A percentile compares a stretch with the other conserved stretches of the same genome.
phyloP scores from a whole-genome alignment of 139 green algal species.

The Coccomyxa sp. region DNA sequence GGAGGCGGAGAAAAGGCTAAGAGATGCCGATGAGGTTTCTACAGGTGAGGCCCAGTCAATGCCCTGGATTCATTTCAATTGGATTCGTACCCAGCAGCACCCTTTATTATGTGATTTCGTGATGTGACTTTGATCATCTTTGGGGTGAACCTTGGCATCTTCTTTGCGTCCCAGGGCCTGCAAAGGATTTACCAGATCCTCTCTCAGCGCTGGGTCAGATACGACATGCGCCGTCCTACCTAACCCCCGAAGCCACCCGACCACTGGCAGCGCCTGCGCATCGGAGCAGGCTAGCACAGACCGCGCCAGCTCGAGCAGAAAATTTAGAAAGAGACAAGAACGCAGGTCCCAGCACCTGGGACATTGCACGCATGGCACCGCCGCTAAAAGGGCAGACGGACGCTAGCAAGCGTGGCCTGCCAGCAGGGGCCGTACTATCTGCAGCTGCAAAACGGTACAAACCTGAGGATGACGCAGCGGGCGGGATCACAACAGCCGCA shows the following conservation, averaged over 20 bases:
- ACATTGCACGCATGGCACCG: constrained; percentile 57
- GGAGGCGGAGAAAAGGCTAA: constrained; percentile 1
- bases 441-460: constrained; percentile 47
- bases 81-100: no score
- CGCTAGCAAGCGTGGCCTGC: constrained; percentile 27
- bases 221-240: constrained; percentile 38
- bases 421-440: constrained; percentile 41
- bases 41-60: no score
- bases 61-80: no score
- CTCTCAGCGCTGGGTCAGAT: constrained; percentile 34
- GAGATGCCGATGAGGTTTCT: background rate
- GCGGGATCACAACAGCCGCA: constrained; percentile 24
- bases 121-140: no score
- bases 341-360: constrained; percentile 31
- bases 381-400: constrained; percentile 34
- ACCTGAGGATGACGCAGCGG: constrained; percentile 18
- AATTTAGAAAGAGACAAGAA: background rate
- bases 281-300: background rate
- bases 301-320: background rate
- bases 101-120: no score
- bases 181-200: constrained; percentile 12
- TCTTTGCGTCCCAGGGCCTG: no score
- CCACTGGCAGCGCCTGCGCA: constrained; percentile 18
- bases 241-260: constrained; percentile 57
- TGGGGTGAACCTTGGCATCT: no score